Evolutionary conservation across 2,329 filamentous ascomycete species (phyloP).

Genomic region (Dothideomycetes sp.): DNA sequence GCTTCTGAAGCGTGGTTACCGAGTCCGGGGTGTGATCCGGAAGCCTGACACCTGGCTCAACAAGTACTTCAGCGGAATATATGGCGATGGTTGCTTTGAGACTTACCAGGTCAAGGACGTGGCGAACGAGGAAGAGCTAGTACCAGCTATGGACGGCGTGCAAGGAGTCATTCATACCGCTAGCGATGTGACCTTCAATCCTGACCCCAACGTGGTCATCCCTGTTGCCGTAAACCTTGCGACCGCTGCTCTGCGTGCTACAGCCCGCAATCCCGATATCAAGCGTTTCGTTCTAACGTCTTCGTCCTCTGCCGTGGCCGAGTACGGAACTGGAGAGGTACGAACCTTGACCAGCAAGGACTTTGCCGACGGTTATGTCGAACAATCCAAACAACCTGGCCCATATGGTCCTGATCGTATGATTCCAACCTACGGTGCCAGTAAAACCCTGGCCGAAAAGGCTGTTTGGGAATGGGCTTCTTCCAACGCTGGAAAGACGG

Average conservation of each 20-base stretch:
- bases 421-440: not conserved
- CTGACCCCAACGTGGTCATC: slow-evolving; percentile 1
- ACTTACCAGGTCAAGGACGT: slow-evolving; percentile 1
- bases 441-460: slow-evolving; percentile 4
- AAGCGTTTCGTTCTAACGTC: slow-evolving; percentile 7
- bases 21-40: slow-evolving; percentile 1
- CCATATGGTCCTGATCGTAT: slow-evolving; percentile 1
- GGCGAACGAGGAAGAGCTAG: not conserved
- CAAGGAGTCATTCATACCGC: slow-evolving; percentile 5
- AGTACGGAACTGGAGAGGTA: not conserved
- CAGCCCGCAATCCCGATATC: not conserved
- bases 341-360: not conserved
- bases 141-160: slow-evolving; percentile 1
- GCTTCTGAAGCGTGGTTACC: slow-evolving; percentile 4
- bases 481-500: not conserved
- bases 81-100: not conserved
- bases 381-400: not conserved
- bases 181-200: slow-evolving; percentile 7
- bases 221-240: slow-evolving; percentile 4
- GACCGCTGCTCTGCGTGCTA: not conserved
- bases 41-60: slow-evolving; percentile 1
- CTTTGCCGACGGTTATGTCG: not conserved
- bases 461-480: slow-evolving; percentile 1
- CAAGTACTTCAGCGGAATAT: not conserved
- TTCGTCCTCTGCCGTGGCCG: not conserved